A percentile compares a stretch with the other conserved stretches of the same genome.
These are phyloP conservation scores for Inonotus obliquus DNA, from an alignment of 1,284 basidiomycete genomes.

Conservation along the genomic window DNA sequence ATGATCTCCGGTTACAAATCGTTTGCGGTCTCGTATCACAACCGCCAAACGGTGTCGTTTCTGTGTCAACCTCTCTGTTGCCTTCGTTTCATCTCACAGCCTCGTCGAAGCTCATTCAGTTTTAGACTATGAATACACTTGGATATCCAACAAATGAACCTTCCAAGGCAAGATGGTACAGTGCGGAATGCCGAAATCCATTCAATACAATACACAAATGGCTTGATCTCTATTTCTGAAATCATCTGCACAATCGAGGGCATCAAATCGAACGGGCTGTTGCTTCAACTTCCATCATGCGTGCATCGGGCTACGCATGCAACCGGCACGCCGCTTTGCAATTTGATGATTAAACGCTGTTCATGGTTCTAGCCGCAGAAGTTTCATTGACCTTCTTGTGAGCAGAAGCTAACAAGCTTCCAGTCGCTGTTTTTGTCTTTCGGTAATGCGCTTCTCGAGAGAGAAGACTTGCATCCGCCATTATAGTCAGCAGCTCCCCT, in stretches of 20 bases:
- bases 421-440: conserved; percentile 13
- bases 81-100: neutral
- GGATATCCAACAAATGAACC: neutral
- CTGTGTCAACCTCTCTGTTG: neutral
- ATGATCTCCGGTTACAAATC: neutral
- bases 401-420: conserved; percentile 7
- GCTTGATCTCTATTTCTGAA: conserved; percentile 12
- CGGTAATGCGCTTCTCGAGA: conserved; percentile 1
- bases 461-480: conserved; percentile 1
- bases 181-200: neutral
- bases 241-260: neutral
- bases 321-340: conserved; percentile 16
- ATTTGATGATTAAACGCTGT: conserved; percentile 9
- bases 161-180: neutral
- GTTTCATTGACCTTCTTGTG: conserved; percentile 10
- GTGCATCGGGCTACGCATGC: conserved; percentile 9
- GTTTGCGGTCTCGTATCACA: conserved; percentile 6
- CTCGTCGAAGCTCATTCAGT: neutral
- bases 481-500: conserved; percentile 9
- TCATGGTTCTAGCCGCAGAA: conserved; percentile 14
- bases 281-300: conserved; percentile 15
- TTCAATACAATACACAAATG: neutral
- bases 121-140: neutral
- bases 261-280: conserved; percentile 11
- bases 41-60: conserved; percentile 1